Evolutionary conservation across 1,284 basidiomycete species (phyloP).

Genomic region (Sporisorium graminicola): DNA sequence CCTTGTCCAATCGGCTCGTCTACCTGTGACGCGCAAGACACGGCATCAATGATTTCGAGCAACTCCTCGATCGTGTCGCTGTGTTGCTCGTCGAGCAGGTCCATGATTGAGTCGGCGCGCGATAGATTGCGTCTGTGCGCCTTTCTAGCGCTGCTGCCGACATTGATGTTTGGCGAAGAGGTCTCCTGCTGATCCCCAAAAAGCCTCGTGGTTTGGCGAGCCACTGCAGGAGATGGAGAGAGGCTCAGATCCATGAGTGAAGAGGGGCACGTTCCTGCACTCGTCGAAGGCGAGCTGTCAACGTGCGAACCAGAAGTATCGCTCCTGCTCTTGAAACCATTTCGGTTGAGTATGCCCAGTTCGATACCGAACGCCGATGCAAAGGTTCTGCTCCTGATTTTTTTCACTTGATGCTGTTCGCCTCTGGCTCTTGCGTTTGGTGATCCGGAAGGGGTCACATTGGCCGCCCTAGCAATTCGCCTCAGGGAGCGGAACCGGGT

Average conservation of each 20-base stretch:
- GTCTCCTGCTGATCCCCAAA: neutral
- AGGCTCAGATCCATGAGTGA: conserved; percentile 26
- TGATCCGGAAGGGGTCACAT: conserved; percentile 2
- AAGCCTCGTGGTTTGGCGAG: neutral
- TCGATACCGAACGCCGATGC: conserved; percentile 45
- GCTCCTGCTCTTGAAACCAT: conserved; percentile 5
- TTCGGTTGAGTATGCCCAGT: conserved; percentile 16
- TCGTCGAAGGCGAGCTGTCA: conserved; percentile 31
- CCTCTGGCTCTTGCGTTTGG: neutral
- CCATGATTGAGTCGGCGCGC: conserved; percentile 36
- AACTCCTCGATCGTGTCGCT: conserved; percentile 32
- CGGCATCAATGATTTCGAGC: neutral
- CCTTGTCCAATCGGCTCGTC: neutral
- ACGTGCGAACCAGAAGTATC: conserved; percentile 5
- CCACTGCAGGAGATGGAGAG: conserved; percentile 19
- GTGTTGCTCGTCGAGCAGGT: conserved; percentile 12
- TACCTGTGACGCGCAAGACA: neutral
- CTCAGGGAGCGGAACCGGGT: conserved; percentile 23
- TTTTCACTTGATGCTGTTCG: conserved; percentile 13
- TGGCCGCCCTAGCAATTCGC: neutral
- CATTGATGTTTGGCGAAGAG: neutral
- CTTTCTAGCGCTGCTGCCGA: neutral
- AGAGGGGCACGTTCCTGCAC: conserved; percentile 15
- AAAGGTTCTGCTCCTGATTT: conserved; percentile 39
- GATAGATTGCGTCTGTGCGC: conserved; percentile 22